phyloP scores from a whole-genome alignment of 192 early-diverging fungal species.

The Podila horticola region DNA sequence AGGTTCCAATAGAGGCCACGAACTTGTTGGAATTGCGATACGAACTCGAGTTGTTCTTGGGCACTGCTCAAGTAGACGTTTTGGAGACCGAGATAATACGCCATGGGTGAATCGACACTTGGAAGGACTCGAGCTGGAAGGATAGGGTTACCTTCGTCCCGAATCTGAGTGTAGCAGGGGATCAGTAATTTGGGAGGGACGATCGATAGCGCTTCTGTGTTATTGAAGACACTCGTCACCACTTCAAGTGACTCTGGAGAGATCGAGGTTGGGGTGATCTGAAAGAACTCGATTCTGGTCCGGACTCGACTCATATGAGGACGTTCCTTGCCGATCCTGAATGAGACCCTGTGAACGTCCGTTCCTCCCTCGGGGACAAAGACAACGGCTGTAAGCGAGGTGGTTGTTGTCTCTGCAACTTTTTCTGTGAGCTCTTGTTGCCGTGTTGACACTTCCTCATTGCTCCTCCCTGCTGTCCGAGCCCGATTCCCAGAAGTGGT shows the following conservation, averaged over 20 bases:
- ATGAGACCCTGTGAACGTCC: slow-evolving; percentile 2
- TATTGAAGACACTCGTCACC: neutral
- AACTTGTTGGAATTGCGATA: slow-evolving; percentile 3
- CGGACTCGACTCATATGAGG: neutral
- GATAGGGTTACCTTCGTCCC: too few relatives aligned
- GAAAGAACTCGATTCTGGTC: neutral
- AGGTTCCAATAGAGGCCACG: slow-evolving; percentile 9
- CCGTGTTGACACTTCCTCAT: neutral
- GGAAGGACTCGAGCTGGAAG: slow-evolving; percentile 1
- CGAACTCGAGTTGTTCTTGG: slow-evolving; percentile 4
- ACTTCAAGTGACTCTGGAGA: neutral
- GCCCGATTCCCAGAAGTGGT: neutral
- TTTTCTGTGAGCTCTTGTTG: neutral
- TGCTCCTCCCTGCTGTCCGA: neutral
- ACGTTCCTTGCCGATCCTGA: slow-evolving; percentile 4
- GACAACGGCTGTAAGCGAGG: neutral
- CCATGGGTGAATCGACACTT: neutral
- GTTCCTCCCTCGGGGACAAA: slow-evolving; percentile 7
- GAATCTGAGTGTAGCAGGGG: too few relatives aligned
- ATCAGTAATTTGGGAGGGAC: neutral
- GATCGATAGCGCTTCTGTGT: neutral
- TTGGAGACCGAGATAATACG: slow-evolving; percentile 6
- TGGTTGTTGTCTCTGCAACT: too few relatives aligned
- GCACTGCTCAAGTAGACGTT: neutral
- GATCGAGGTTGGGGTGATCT: slow-evolving; percentile 9